Evolutionary conservation across 116 monocot species (phyloP), one percentile per base, ranked within the genome.

Genomic region (Phalaenopsis hybrid): DNA sequence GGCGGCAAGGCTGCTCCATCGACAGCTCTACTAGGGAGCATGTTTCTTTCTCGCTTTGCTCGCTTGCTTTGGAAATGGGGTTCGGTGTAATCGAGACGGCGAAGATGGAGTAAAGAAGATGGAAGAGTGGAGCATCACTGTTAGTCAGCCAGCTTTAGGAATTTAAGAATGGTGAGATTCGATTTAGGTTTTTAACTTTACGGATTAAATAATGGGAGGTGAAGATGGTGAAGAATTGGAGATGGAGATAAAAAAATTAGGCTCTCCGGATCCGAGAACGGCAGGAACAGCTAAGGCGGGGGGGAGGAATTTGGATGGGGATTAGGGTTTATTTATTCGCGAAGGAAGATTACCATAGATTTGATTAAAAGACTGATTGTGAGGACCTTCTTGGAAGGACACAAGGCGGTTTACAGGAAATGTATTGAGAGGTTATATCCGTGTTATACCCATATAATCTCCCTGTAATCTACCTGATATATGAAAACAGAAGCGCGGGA

Each of bases 41-140:
- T 75, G 75, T 63, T 44, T 57, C 44, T 57, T 79, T 61, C 78
- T 78, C 78, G 33, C 33, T 33, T 57, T 51, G 78, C 57, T 78
- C 46, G 77, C 48, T 55, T 8, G 20, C 18, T 58, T 16, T 16
- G 75, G 12, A 44, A 44, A 37, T 31, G 73, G 57, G 5, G 50
- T 18, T 58, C 15, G 81, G 33, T 67, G 31, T 2, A 51, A 75
- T 45, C 75, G 75, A 75, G 75, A 75, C 75, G 75, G 11, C 8
- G 75, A 72, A 20, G 75, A 75, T 75, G 75, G 44, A 75, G 75
- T 75, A 41, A 75, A 18, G 75, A 44, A 46, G 44, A 37, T 13
- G 72, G 34, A 2, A 72, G 72, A 41, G 72, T 7, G 16, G 37
- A 20, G 44, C 75, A 45, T 45, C 45, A 46, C 20, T 75, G 28